A percentile compares a stretch with the other conserved stretches of the same genome.
Conservation (phyloP, 306 rosid species). For the Datisca glomerata region DNA sequence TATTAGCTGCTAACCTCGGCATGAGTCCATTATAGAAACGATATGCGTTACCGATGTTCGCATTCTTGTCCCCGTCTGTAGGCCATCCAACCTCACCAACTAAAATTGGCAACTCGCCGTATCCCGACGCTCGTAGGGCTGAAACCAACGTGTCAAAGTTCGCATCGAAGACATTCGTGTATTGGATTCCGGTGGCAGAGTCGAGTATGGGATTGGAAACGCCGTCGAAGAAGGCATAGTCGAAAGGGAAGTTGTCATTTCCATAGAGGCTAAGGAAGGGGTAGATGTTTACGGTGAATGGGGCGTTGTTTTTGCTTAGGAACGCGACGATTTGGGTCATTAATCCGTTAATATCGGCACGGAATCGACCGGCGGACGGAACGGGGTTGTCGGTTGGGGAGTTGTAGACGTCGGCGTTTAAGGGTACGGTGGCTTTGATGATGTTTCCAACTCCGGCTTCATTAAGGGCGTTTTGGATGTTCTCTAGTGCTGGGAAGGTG, state of each 20-base stretch:
- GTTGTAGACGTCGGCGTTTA: conserved; percentile 81
- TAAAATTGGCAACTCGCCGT: conserved; percentile 48
- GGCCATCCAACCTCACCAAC: conserved; percentile 99
- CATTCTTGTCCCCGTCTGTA: conserved; percentile 92
- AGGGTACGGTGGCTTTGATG: conserved; percentile 87
- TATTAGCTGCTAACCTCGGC: conserved; percentile 51
- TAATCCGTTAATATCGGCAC: conserved; percentile 51
- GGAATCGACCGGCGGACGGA: conserved; percentile 85
- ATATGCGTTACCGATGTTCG: conserved; percentile 50
- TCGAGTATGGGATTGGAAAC: conserved; percentile 50
- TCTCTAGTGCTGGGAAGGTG: conserved; percentile 84
- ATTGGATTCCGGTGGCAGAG: conserved; percentile 32
- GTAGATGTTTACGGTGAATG: conserved; percentile 86
- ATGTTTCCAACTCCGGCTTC: conserved; percentile 67
- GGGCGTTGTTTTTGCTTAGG: conserved; percentile 58
- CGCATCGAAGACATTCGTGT: conserved; percentile 87
- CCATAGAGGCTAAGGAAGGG: conserved; percentile 93
- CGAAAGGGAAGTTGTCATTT: conserved; percentile 65
- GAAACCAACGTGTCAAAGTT: conserved; percentile 87
- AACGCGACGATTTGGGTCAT: conserved; percentile 80
- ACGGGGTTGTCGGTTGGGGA: conserved; percentile 44
- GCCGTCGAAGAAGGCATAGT: conserved; percentile 92
- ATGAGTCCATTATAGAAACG: conserved; percentile 82
- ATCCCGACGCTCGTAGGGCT: conserved; percentile 58
- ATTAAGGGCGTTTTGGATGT: conserved; percentile 88